Evolutionary conservation across 2,329 filamentous ascomycete genomes (phyloP), one percentile per base, ranked within the genome.

Genomic region (Zasmidium angulare): DNA sequence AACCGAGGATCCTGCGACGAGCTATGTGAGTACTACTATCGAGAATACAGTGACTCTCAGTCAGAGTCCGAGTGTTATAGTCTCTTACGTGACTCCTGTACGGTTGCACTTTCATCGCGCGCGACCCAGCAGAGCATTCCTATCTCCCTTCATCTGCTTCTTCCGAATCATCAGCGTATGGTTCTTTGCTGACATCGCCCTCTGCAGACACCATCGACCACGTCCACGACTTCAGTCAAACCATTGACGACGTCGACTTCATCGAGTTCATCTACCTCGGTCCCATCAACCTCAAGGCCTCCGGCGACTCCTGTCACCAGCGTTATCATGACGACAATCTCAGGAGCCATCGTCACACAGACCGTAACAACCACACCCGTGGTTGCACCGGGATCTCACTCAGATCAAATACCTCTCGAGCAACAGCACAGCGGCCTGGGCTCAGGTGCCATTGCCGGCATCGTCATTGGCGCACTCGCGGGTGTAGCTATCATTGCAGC

Each of bases 391-490:
- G 63, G 51, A 46, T 54, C 58, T 20, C 48, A 61, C 49, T 24
- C 69, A 9, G 60, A 68, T 9, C 50, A 63, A 10, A 59, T 66
- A 46, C 61, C 59, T 55, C 24, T 55, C 19, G 56, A 66, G 40
- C 55, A 68, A 50, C 43, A 68, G 36, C 46, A 56, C 59, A 60
- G 69, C 20, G 60, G 62, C 22, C 60, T 73, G 1, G 78, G 77
- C 9, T 76, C 74, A n/a, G 63, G 63, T 23, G 59, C 62, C 1
- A 79, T 81, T 46, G 79, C 75, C 17, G 79, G 78, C 26, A 75
- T 76, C 51, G 79, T 79, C 19, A 71, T 80, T 36, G 79, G 78
- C 20, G 74, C 75, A 14, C 50, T 79, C 6, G 71, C 68, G 24
- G 72, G 71, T 9, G 40, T 79, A 17, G 75, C 73, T 26, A 68